These are phyloP conservation scores for Scedosporium minutisporum DNA, from an alignment of 2,329 filamentous ascomycete species.

Conservation along the genomic window DNA sequence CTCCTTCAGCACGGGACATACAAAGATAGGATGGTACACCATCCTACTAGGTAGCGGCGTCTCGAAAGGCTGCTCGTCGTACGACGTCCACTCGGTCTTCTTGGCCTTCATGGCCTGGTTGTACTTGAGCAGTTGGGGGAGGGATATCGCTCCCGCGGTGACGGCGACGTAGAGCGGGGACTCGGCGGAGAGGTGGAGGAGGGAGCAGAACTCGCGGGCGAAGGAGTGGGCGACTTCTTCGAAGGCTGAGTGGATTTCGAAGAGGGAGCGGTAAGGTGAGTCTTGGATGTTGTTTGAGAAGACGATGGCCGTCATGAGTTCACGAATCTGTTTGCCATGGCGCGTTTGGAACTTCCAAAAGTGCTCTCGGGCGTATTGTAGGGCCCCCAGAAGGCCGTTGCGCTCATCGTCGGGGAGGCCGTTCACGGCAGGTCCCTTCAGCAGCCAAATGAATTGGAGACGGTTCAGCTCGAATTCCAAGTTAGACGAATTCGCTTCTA, in stretches of 20 bases:
- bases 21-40: slow-evolving; percentile 92
- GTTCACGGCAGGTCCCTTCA: slow-evolving; percentile 50
- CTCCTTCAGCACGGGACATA: slow-evolving; percentile 94
- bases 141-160: slow-evolving; percentile 83
- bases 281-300: slow-evolving; percentile 63
- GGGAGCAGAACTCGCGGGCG: slow-evolving; percentile 85
- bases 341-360: slow-evolving; percentile 67
- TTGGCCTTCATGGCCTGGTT: slow-evolving; percentile 80
- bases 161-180: slow-evolving; percentile 88
- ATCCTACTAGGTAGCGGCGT: slow-evolving; percentile 49
- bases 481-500: slow-evolving; percentile 80
- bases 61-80: slow-evolving; percentile 78
- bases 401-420: slow-evolving; percentile 42
- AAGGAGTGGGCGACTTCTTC: slow-evolving; percentile 80
- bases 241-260: slow-evolving; percentile 68
- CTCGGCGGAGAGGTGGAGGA: slow-evolving; percentile 81
- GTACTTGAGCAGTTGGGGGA: slow-evolving; percentile 82
- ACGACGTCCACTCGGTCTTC: slow-evolving; percentile 88
- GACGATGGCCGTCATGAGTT: slow-evolving; percentile 71
- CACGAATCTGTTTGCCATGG: slow-evolving; percentile 70
- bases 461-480: slow-evolving; percentile 91
- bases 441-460: slow-evolving; percentile 83
- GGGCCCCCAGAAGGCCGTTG: slow-evolving; percentile 53
- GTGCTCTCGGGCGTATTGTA: slow-evolving; percentile 65
- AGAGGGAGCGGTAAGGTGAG: slow-evolving; percentile 73